Base-by-base conservation (phyloP, 108 stramenopile species). In the Chaetoceros muelleri region DNA sequence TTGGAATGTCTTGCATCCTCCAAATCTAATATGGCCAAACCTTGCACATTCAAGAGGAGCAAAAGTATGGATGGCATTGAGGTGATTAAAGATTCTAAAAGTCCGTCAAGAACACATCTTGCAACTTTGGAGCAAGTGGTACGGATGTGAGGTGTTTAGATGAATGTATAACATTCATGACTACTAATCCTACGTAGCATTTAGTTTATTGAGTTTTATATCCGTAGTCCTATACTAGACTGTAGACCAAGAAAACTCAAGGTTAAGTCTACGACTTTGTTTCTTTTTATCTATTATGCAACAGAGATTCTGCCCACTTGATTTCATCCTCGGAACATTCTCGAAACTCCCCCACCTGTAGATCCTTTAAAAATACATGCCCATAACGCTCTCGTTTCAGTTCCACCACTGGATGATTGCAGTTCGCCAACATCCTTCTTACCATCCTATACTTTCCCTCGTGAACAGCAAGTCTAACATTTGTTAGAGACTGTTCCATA, bases 361-460 rank as follows among this genome's bases (percentile, higher is more conserved):
- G 64, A 48, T 85, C 79, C 21, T 54, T 58, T 63, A 90, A 59
- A 3, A 30, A 21, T 26, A 89, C 62, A 28, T 18, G 30, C 0
- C 90, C 90, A 25, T 86, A 63, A 29, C 82, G 55, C 47, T 82
- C 73, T 60, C 90, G 66, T 54, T 68, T 57, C 50, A 92, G 64
- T 20, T 73, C 75, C 28, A 88, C 76, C 19, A 92, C 90, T 24
- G 75, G 70, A 70, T 82, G 81, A 18, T 84, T 84, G 53, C 75
- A 79, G 56, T 87, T 92, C 3, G 84, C 84, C 52, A 92, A 55
- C 57, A 92, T 86, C 27, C 86, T 68, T 24, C 90, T 64, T 0
- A 92, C 90, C 90, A 92, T 87, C 21, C 90, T 64, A 59, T 92
- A 73, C 62, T 92, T 92, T 29, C 90, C 90, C 68, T 92, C 90